Evolutionary conservation across 2,329 filamentous ascomycete species (phyloP).

Genomic region (Colletotrichum tofieldiae): DNA sequence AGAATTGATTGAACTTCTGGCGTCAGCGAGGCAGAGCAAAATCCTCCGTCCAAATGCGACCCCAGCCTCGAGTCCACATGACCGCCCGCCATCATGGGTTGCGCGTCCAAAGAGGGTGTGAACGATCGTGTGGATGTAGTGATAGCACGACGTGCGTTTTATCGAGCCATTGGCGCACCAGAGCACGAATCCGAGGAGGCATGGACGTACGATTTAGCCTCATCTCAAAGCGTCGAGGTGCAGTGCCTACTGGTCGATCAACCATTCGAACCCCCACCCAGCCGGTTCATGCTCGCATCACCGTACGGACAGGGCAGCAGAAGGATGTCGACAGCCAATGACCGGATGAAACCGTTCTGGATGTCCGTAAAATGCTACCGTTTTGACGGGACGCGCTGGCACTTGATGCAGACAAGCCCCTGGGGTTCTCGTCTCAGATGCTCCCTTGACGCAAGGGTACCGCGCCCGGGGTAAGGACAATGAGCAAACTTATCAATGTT

Average conservation of each 20-base stretch:
- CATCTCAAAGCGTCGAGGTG: conserved; percentile 24
- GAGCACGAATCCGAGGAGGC: conserved; percentile 15
- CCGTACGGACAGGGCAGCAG: conserved; percentile 4
- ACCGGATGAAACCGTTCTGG: conserved; percentile 22
- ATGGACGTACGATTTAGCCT: conserved; percentile 23
- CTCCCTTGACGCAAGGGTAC: conserved; percentile 33
- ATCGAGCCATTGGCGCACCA: conserved; percentile 31
- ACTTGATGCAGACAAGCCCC: conserved; percentile 29
- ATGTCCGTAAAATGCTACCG: conserved; percentile 9
- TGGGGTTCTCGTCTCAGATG: conserved; percentile 31
- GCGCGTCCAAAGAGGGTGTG: conserved; percentile 28
- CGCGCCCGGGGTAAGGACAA: conserved; percentile 17
- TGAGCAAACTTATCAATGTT: conserved; percentile 17
- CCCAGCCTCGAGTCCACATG: conserved; percentile 33
- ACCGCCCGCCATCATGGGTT: conserved; percentile 13
- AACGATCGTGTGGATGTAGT: conserved; percentile 11
- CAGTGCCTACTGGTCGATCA: conserved; percentile 10
- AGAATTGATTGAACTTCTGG: conserved; percentile 24
- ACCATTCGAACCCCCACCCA: conserved; percentile 22
- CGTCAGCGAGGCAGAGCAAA: conserved; percentile 28
- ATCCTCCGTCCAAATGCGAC: conserved; percentile 26
- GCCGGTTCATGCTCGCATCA: conserved; percentile 16
- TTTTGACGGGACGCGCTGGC: conserved; percentile 34
- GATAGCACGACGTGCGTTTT: conserved; percentile 20
- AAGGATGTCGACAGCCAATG: neutral